Evolutionary conservation across 2,329 filamentous ascomycete species (phyloP).

Genomic region (Microsporum ferrugineum): DNA sequence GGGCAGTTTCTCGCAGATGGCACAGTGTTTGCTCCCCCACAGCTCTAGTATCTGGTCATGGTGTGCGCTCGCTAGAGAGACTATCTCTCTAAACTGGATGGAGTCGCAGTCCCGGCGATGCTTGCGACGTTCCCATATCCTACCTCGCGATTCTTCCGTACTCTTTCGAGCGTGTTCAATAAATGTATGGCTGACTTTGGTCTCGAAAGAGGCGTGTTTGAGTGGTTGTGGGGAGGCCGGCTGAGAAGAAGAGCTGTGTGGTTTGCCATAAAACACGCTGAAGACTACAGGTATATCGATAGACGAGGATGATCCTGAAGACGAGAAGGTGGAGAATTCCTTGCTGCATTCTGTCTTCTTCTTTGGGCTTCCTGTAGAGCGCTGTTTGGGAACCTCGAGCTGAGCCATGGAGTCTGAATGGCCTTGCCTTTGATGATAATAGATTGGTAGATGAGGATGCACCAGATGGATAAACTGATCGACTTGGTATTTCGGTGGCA

Average conservation of each 20-base stretch:
- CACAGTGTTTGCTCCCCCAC: conserved; percentile 9
- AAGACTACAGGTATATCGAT: conserved; percentile 8
- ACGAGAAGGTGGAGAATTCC: neutral
- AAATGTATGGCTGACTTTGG: conserved; percentile 4
- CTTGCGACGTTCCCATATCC: conserved; percentile 2
- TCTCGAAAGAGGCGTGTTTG: conserved; percentile 10
- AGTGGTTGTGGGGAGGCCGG: neutral
- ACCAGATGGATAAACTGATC: neutral
- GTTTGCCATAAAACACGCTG: conserved; percentile 14
- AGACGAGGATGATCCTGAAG: neutral
- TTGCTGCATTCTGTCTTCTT: neutral
- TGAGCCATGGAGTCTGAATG: neutral
- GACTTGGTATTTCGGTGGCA: neutral
- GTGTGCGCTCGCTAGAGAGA: conserved; percentile 7
- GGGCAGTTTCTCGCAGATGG: conserved; percentile 5
- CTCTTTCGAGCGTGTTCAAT: conserved; percentile 6
- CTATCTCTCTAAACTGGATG: conserved; percentile 9
- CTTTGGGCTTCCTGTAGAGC: neutral
- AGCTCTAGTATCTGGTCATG: conserved; percentile 10
- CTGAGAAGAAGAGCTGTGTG: neutral
- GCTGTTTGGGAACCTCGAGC: neutral
- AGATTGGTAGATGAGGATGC: neutral
- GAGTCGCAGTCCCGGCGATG: neutral
- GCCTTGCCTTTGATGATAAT: neutral
- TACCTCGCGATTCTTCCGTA: conserved; percentile 2